Conservation (phyloP, 805 yeast genomes). For the Naumovozyma dairenensis region DNA sequence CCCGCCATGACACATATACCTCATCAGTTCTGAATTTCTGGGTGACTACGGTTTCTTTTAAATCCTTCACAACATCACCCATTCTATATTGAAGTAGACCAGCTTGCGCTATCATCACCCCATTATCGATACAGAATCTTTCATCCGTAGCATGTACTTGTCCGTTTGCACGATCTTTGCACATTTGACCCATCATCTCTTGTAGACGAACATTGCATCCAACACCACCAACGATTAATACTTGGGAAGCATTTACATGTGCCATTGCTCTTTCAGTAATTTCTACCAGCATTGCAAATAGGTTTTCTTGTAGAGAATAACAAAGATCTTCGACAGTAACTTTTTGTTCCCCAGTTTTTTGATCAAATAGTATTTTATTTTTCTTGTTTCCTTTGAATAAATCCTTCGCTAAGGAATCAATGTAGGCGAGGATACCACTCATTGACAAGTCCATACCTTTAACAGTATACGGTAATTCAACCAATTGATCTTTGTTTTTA, state of each 20-base stretch:
- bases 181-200: constrained; percentile 96
- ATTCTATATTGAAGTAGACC: constrained; percentile 78
- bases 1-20: constrained; percentile 85
- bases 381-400: constrained; percentile 39
- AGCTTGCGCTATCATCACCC: constrained; percentile 98
- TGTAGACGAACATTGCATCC: constrained; percentile 89
- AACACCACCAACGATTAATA: constrained; percentile 95
- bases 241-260: constrained; percentile 82
- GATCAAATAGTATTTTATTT: constrained; percentile 31
- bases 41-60: constrained; percentile 73
- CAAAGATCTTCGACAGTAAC: constrained; percentile 83
- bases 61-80: constrained; percentile 49
- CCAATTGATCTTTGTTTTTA: constrained; percentile 35
- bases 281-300: constrained; percentile 94
- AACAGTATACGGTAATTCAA: constrained; percentile 87
- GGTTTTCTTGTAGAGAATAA: constrained; percentile 82
- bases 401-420: constrained; percentile 73
- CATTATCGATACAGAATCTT: constrained; percentile 93
- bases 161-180: constrained; percentile 70
- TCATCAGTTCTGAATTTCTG: constrained; percentile 94
- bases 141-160: constrained; percentile 93
- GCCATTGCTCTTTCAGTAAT: constrained; percentile 98
- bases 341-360: constrained; percentile 33
- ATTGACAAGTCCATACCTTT: constrained; percentile 97
- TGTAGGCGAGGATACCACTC: constrained; percentile 86